A percentile compares a stretch with the other conserved stretches of the same genome.
Evolutionary conservation across 108 stramenopile genomes (phyloP).

Genomic region (Cyclotella cryptica): DNA sequence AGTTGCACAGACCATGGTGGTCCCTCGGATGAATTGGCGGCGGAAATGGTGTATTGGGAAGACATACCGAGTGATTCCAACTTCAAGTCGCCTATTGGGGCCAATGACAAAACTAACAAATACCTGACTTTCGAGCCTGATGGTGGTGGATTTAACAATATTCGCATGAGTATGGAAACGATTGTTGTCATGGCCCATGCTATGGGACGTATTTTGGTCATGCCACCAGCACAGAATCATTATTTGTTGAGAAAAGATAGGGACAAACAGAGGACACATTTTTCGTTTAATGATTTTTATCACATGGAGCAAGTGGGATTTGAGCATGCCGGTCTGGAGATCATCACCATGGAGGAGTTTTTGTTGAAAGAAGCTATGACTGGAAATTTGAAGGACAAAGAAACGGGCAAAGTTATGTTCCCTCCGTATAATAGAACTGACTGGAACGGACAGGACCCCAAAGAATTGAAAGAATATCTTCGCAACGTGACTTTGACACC

Average conservation of each 20-base stretch:
- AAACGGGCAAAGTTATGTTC: constrained; percentile 61
- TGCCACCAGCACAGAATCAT: constrained; percentile 86
- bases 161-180: constrained; percentile 95
- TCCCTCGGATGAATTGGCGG: constrained; percentile 46
- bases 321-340: constrained; percentile 73
- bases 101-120: constrained; percentile 29
- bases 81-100: constrained; percentile 61
- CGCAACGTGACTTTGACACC: constrained; percentile 55
- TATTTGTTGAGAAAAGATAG: constrained; percentile 66
- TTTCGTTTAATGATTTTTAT: constrained; percentile 72
- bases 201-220: constrained; percentile 89
- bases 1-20: constrained; percentile 56
- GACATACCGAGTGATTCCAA: constrained; percentile 75
- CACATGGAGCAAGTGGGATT: constrained; percentile 60
- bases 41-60: constrained; percentile 88
- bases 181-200: constrained; percentile 86
- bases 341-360: constrained; percentile 84
- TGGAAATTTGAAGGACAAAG: constrained; percentile 54
- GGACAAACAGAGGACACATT: constrained; percentile 70
- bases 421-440: constrained; percentile 78
- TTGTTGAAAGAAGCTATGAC: constrained; percentile 60
- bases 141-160: constrained; percentile 95
- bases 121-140: constrained; percentile 70
- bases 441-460: constrained; percentile 68
- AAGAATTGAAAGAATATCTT: constrained; percentile 60